Percentiles rank a stretch among this genome's conserved stretches.
phyloP scores from a whole-genome alignment of 2,329 filamentous ascomycete genomes.

The Pseudonectria foliicola region DNA sequence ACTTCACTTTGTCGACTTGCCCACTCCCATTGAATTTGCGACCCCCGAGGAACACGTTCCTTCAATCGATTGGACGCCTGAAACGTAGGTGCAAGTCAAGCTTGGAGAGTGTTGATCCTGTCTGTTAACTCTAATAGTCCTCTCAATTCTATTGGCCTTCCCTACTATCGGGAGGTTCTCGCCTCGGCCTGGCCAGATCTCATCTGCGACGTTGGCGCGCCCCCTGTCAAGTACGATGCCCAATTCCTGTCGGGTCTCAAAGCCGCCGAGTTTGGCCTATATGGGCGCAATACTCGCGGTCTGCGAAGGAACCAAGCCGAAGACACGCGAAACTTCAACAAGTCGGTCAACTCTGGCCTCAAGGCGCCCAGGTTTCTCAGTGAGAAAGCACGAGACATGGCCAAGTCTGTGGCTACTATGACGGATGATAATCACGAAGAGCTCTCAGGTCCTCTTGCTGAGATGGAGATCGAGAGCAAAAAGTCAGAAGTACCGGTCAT shows the following conservation, averaged over 20 bases:
- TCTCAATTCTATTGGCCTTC: slow-evolving; percentile 80
- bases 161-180: slow-evolving; percentile 82
- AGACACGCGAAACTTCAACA: slow-evolving; percentile 60
- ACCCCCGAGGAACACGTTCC: slow-evolving; percentile 54
- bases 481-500: slow-evolving; percentile 79
- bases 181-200: slow-evolving; percentile 88
- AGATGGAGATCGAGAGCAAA: slow-evolving; percentile 63
- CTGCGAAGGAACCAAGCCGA: slow-evolving; percentile 76
- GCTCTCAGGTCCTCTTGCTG: slow-evolving; percentile 57
- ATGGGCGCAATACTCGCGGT: slow-evolving; percentile 68
- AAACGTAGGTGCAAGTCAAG: slow-evolving; percentile 49
- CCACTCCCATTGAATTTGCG: slow-evolving; percentile 70
- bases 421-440: slow-evolving; percentile 46
- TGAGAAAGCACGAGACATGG: slow-evolving; percentile 73
- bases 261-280: slow-evolving; percentile 66
- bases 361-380: slow-evolving; percentile 88
- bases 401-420: slow-evolving; percentile 35
- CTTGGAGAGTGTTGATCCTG: too few species aligned
- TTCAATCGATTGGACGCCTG: slow-evolving; percentile 60
- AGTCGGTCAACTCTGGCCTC: slow-evolving; percentile 51
- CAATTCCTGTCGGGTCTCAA: slow-evolving; percentile 63
- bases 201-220: slow-evolving; percentile 77
- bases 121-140: slow-evolving; percentile 44
- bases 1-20: slow-evolving; percentile 78
- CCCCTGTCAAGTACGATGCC: slow-evolving; percentile 67